Percentiles rank a stretch among this genome's conserved stretches.
Evolutionary conservation across 495 filamentous ascomycete species (phyloP).

Genomic region (Tuber calosporum): DNA sequence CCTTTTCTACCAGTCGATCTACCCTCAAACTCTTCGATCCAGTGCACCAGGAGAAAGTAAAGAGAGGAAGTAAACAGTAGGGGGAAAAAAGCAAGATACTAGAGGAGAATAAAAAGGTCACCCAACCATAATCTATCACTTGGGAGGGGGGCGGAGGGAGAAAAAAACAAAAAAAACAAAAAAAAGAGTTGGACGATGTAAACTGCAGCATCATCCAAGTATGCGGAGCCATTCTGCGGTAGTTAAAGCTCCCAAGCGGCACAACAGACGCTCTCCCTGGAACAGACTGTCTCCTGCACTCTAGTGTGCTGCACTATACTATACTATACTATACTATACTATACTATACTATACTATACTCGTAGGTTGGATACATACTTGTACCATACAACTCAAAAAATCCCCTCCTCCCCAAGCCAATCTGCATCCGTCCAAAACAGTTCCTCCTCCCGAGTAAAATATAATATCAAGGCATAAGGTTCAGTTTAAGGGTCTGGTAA

Average conservation of each 20-base stretch:
- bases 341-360: neutral
- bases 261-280: neutral
- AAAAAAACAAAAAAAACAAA: neutral
- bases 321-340: neutral
- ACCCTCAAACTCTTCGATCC: no score
- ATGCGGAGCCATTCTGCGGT: neutral
- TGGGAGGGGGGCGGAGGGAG: neutral
- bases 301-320: neutral
- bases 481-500: neutral
- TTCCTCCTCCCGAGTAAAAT: conserved; percentile 4
- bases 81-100: neutral
- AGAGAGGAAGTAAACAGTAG: neutral
- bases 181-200: neutral
- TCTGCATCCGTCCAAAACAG: neutral
- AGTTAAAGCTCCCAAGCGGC: neutral
- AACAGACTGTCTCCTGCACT: neutral
- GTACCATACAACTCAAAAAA: neutral
- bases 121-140: neutral
- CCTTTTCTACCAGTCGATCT: no score
- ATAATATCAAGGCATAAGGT: neutral
- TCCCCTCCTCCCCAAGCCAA: neutral
- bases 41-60: no score
- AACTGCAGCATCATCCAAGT: neutral
- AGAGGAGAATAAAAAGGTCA: neutral
- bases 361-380: neutral